Base-by-base conservation (phyloP, 768 basidiomycete genomes). In the Tylopilus vinaceipallidus region DNA sequence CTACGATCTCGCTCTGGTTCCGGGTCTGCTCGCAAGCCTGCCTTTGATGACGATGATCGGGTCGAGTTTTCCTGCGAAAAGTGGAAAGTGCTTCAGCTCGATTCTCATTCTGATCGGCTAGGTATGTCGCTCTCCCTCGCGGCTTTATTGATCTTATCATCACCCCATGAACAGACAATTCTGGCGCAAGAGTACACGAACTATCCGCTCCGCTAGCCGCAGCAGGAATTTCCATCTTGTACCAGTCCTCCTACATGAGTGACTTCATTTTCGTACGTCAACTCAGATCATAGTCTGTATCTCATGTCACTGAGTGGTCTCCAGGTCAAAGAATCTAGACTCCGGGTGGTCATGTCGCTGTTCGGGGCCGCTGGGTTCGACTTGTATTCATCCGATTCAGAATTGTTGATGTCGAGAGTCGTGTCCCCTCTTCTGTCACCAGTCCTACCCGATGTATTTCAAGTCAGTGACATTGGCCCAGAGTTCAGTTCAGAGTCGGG, bases 51-150 rank as follows among this genome's bases (percentile, higher is more conserved):
- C 30, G 78, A 83, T 38, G 75, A 78, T 20, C 58, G 43, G 12
- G 75, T 89, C 40, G 84, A 88, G 57, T 78, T 88, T 39, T 86
- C 86, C 1, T 80, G 77, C 53, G 86, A 89, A 52, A 76, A 75
- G 51, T 91, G 88, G 88, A 82, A 77, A 56, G 88, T 88, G 19
- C 74, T 91, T 26, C 88, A 91, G 67, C 84, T 91, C 46, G 88
- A 90, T 65, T 86, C 86, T 0, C 88, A 89, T 65, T 84, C 79
- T 23, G 82, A 88, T 62, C 77, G 78, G 50, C 73, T 84, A 33
- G 85, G 87, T 85, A 49, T 45, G 75, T 70, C 44, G n/a, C 34
- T 41, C 40, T 19, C 24, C 43, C 42, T 26, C 22, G 33, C n/a
- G 2, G 24, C 52, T 53, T 53, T 20, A 2, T 30, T 12, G 27